Conservation (phyloP, 2,329 filamentous ascomycete genomes). For the Coniochaeta sp. region DNA sequence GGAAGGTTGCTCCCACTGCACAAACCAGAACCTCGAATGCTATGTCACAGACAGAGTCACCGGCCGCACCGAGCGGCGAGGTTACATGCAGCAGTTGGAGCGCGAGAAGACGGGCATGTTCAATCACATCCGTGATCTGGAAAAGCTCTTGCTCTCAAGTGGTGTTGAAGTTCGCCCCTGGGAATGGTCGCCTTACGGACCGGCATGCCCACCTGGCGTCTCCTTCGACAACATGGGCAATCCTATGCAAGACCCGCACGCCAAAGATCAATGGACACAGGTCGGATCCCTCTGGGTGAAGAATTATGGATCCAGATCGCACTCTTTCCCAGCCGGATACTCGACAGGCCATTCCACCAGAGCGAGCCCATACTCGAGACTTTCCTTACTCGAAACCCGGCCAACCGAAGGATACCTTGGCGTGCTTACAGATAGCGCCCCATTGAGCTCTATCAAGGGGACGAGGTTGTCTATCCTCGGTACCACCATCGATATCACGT, state of each 20-base stretch:
- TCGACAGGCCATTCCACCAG: slow-evolving; percentile 6
- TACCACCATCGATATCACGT: slow-evolving; percentile 70
- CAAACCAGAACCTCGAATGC: slow-evolving; percentile 69
- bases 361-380: slow-evolving; percentile 19
- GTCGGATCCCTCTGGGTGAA: slow-evolving; percentile 30
- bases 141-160: slow-evolving; percentile 53
- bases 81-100: slow-evolving; percentile 72
- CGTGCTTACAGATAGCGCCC: slow-evolving; percentile 53
- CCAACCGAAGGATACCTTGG: slow-evolving; percentile 60
- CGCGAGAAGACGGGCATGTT: slow-evolving; percentile 62
- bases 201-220: slow-evolving; percentile 6
- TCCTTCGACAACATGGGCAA: slow-evolving; percentile 18
- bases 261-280: slow-evolving; percentile 27
- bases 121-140: slow-evolving; percentile 59
- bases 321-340: neutral
- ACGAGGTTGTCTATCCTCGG: slow-evolving; percentile 73
- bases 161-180: slow-evolving; percentile 54
- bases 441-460: slow-evolving; percentile 67
- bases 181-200: slow-evolving; percentile 23
- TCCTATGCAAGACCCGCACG: slow-evolving; percentile 16
- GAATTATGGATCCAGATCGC: slow-evolving; percentile 10
- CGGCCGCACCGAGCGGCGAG: slow-evolving; percentile 69
- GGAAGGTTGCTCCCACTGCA: slow-evolving; percentile 76
- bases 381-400: slow-evolving; percentile 28
- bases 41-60: slow-evolving; percentile 83